Base-by-base conservation (phyloP, 441 rosid species). In the Erodium chrysanthum region DNA sequence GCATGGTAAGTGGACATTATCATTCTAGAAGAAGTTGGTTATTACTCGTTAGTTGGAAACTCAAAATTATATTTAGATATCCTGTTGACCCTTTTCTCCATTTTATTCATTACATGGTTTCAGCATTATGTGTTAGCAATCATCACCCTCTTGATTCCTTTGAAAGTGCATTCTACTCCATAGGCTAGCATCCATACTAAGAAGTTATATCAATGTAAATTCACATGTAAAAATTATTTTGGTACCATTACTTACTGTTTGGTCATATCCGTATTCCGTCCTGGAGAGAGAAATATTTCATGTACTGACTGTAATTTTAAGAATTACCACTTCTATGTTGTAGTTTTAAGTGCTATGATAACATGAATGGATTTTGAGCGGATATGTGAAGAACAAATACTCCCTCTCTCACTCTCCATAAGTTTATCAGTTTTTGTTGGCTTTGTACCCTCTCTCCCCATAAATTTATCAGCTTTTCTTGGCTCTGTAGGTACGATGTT, bases 401-500 rank as follows among this genome's bases (percentile, higher is more conserved):
- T 25, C 29, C 3, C 2, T 25, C 29, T 31, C n/a, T n/a, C n/a
- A 5, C 35, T 29, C 35, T 29, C 5, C 35, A 29, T 29, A 29
- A 29, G 2, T 1, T 29, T 29, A 29, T 29, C 5, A 29, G 35
- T 5, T 29, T 56, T 12, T 1, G 2, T 27, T 27, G 29, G 29
- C 29, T 27, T 27, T 27, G 29, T 27, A 27, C 29, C 29, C 29
- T n/a, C n/a, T 31, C 35, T 31, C 35, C 4, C 35, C 35, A 31
- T 31, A 5, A 31, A 31, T 4, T 31, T 31, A 31, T 31, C 4
- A 31, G 6, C 4, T 31, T 31, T 60, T 29, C 44, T 25, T 69
- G 65, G n/a, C 27, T 70, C 22, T 79, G 71, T 79, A 85, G 93
- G 90, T 85, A 85, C 31, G 90, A 88, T 73, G 85, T 88, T 60